phyloP scores from a whole-genome alignment of 1,284 basidiomycete species.

The Boletus sp. region DNA sequence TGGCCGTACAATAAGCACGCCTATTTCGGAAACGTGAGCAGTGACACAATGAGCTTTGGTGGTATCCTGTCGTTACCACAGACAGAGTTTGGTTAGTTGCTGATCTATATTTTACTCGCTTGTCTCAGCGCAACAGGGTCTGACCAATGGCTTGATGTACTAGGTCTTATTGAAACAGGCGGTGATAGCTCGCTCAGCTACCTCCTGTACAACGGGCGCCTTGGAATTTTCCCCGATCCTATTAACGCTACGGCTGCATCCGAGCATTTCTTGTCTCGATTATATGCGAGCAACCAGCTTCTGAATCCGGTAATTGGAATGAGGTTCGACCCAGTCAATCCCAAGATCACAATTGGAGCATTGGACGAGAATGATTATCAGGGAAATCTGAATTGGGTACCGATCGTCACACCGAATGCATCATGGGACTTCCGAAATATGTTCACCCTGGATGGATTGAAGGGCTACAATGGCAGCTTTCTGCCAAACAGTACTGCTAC shows the following conservation, averaged over 20 bases:
- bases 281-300: conserved; percentile 18
- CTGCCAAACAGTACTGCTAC: conserved; percentile 8
- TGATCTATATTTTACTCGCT: neutral
- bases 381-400: conserved; percentile 27
- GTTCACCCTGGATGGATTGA: conserved; percentile 14
- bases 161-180: conserved; percentile 16
- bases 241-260: conserved; percentile 18
- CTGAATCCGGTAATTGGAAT: conserved; percentile 28
- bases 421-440: conserved; percentile 13
- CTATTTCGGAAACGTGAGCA: conserved; percentile 13
- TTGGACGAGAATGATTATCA: conserved; percentile 24
- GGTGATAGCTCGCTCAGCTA: conserved; percentile 12
- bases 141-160: neutral
- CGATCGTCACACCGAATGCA: conserved; percentile 15
- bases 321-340: conserved; percentile 22
- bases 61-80: conserved; percentile 11
- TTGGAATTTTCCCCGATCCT: conserved; percentile 24
- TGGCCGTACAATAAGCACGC: conserved; percentile 12
- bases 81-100: conserved; percentile 13
- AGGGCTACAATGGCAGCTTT: conserved; percentile 18
- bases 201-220: conserved; percentile 22
- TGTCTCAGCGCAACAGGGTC: neutral
- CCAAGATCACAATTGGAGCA: conserved; percentile 28
- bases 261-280: conserved; percentile 18
- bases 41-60: conserved; percentile 15